Conservation (phyloP, 2,329 filamentous ascomycete species). For the Thielaviopsis cerberus region DNA sequence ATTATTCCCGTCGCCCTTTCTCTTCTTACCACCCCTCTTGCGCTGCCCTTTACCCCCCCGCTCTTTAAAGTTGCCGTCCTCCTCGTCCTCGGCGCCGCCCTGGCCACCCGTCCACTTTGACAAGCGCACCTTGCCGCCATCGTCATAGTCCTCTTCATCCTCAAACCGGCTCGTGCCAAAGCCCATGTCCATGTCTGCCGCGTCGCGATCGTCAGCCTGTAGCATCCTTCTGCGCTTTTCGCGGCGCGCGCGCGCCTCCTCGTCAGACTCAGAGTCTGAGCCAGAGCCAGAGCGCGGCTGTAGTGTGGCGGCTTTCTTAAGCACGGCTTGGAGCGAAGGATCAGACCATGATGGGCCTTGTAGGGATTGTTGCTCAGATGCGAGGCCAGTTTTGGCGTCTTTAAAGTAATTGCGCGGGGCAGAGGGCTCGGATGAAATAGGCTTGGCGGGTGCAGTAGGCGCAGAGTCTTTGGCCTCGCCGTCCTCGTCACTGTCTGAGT, state of each 20-base stretch:
- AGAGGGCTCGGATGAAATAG: conserved; percentile 24
- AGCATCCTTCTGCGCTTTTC: conserved; percentile 59
- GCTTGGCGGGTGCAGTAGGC: not conserved
- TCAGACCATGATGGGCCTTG: conserved; percentile 45
- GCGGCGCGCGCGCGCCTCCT: conserved; percentile 36
- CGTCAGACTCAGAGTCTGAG: conserved; percentile 21
- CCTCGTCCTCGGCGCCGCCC: conserved; percentile 30
- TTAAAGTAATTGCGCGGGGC: conserved; percentile 43
- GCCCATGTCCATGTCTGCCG: conserved; percentile 82
- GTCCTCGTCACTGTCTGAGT: conserved; percentile 25
- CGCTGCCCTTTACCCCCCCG: conserved; percentile 32
- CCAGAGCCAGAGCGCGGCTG: conserved; percentile 26
- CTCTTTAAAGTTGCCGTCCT: conserved; percentile 18
- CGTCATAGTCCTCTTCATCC: conserved; percentile 67
- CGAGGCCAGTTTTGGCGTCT: conserved; percentile 34
- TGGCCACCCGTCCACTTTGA: conserved; percentile 36
- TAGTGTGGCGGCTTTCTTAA: conserved; percentile 65
- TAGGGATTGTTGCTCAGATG: conserved; percentile 32
- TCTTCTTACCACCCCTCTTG: conserved; percentile 56
- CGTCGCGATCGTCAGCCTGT: conserved; percentile 54
- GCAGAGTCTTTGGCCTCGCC: conserved; percentile 18
- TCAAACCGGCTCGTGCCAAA: conserved; percentile 78
- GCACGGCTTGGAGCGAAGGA: conserved; percentile 60
- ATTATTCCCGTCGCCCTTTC: conserved; percentile 61
- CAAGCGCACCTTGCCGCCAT: conserved; percentile 41